Base-by-base conservation (phyloP, 139 green algal species). In the Volvox reticuliferus region DNA sequence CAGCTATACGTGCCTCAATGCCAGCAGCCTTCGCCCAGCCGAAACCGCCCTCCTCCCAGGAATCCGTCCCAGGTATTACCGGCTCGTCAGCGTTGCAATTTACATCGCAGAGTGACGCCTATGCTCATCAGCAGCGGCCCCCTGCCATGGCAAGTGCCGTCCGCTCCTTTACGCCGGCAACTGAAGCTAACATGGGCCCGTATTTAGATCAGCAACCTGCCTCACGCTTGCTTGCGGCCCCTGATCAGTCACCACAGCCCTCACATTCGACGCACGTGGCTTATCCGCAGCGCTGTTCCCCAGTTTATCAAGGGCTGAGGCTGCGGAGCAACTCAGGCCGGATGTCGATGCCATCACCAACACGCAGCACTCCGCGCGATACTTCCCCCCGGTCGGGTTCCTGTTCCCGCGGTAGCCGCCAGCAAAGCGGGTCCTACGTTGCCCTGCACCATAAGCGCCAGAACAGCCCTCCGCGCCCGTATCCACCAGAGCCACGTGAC, bases 361-460 rank as follows among this genome's bases (percentile, higher is more conserved):
- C 44, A 55, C 44, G 44, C 44, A 55, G 44, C 44, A 55, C 44
- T 14, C 44, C 73, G 26, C 16, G 73, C 73, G 28, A 22, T 32
- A 79, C 16, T 18, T 32, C 28, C 22, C 26, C 73, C 26, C 73
- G 19, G 6, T 79, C 73, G 73, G 73, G 73, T 12, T 32, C 44
- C 44, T 55, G 44, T 55, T 55, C 44, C 9, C 44, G 44, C 9
- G 44, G 44, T 14, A 55, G 44, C 44, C 44, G 44, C 5, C 44
- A 55, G 44, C 44, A 55, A 55, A 55, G 44, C 44, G 44, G 44
- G 24, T 79, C 37, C 86, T 90, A 90, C 71, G 86, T 69, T 2
- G 86, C 6, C n/a, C 30, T 82, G 1, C 86, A 90, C 86, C 67
- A 37, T 0, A 30, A 84, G n/a, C 71, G 73, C 1, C 71, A 90